A percentile compares a stretch with the other conserved stretches of the same genome.
phyloP scores from a whole-genome alignment of 345 rosid genomes.

The Mercurialis annua region DNA sequence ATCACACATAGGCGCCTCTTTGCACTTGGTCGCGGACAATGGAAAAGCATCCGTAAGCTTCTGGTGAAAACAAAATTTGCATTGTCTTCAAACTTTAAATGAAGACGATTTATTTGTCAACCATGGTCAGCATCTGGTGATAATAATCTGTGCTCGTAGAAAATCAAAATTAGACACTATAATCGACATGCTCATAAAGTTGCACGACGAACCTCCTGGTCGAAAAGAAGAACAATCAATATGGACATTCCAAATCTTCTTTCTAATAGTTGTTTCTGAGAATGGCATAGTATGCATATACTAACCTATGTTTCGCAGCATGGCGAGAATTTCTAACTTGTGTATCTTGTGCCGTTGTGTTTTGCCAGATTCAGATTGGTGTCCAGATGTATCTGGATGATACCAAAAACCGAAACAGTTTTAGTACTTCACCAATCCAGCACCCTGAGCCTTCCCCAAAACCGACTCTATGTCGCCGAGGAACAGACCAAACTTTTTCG shows the following conservation, averaged over 20 bases:
- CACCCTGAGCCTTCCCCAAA: constrained; percentile 63
- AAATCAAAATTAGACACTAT: neutral
- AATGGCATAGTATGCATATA: constrained; percentile 1
- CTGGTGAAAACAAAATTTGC: neutral
- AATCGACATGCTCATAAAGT: no score
- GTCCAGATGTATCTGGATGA: neutral
- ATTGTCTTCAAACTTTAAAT: no score
- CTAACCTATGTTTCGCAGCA: constrained; percentile 16
- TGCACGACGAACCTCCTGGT: no score
- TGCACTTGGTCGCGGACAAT: neutral
- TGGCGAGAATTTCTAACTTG: constrained; percentile 11
- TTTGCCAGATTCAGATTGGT: neutral
- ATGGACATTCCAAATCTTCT: neutral
- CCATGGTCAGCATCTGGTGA: neutral
- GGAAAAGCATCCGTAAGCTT: constrained; percentile 4
- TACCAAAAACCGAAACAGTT: neutral
- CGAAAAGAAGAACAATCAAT: no score
- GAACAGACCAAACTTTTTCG: constrained; percentile 57
- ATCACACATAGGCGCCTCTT: neutral
- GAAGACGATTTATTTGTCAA: neutral
- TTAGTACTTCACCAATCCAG: constrained; percentile 63
- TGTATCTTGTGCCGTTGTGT: constrained; percentile 3
- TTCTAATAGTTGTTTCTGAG: neutral
- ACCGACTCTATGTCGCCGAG: constrained; percentile 52
- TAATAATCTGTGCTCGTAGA: constrained; percentile 9